Conservation (phyloP, 1,139 yeast species). For the Candida tetrigidarum region DNA sequence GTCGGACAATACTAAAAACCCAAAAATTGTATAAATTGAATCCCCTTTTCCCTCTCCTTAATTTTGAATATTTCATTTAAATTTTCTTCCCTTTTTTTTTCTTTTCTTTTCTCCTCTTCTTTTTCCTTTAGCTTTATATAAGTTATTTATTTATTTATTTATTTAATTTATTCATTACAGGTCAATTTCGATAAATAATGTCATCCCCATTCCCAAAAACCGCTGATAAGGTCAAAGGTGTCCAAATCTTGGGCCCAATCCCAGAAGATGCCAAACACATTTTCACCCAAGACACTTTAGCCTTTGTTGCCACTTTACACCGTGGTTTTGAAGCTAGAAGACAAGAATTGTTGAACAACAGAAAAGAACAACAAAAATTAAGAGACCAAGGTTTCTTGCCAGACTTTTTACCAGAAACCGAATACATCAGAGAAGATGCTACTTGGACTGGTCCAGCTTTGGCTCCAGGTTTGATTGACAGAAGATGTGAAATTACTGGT, state of each 20-base stretch:
- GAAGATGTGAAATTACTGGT: conserved; percentile 87
- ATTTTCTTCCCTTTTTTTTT: no score
- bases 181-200: conserved; percentile 27
- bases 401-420: conserved; percentile 74
- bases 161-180: neutral
- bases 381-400: conserved; percentile 75
- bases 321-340: conserved; percentile 69
- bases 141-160: conserved; percentile 6
- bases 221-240: conserved; percentile 60
- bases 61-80: no score
- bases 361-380: conserved; percentile 60
- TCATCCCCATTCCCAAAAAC: conserved; percentile 58
- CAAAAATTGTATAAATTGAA: conserved; percentile 7
- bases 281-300: conserved; percentile 69
- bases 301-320: conserved; percentile 74
- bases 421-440: conserved; percentile 69
- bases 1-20: neutral
- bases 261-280: conserved; percentile 64
- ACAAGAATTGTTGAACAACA: conserved; percentile 59
- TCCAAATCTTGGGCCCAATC: conserved; percentile 65
- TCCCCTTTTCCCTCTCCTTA: conserved; percentile 8
- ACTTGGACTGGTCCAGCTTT: conserved; percentile 82
- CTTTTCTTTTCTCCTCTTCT: conserved; percentile 1
- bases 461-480: conserved; percentile 76
- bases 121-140: neutral